A percentile compares a stretch with the other conserved stretches of the same genome.
These are phyloP conservation scores for Lachancea lanzarotensis DNA, from an alignment of 805 yeast species.

Conservation along the genomic window DNA sequence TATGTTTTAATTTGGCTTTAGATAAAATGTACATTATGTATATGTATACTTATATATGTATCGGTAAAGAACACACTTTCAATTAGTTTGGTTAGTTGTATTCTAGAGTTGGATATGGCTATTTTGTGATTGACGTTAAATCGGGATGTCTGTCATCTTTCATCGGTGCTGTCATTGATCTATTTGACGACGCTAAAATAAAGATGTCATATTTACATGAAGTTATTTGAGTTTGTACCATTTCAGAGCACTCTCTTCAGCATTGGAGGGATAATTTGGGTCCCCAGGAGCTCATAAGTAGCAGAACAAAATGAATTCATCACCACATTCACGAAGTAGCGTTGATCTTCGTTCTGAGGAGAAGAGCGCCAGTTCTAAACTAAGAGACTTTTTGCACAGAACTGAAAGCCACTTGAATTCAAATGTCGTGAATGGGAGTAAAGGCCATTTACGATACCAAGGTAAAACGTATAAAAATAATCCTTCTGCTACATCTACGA, in stretches of 20 bases:
- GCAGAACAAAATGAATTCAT: neutral
- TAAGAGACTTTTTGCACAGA: constrained; percentile 2
- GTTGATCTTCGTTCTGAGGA: neutral
- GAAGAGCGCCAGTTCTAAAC: neutral
- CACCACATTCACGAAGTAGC: neutral
- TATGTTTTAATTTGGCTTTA: neutral
- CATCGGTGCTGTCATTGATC: neutral
- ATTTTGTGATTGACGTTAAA: too few relatives aligned
- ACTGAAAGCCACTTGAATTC: neutral
- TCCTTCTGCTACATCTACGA: neutral
- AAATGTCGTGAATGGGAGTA: neutral
- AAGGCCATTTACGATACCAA: neutral
- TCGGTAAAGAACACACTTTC: too few relatives aligned
- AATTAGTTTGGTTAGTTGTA: neutral
- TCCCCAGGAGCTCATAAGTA: neutral
- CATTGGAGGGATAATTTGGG: too few relatives aligned
- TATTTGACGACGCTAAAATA: neutral
- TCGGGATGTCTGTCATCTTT: too few relatives aligned
- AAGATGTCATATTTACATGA: neutral
- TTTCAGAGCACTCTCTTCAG: too few relatives aligned
- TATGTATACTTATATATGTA: neutral
- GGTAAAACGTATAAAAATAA: neutral
- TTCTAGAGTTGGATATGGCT: too few relatives aligned
- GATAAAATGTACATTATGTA: neutral
- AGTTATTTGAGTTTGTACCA: too few relatives aligned